Percentiles rank a stretch among this genome's conserved stretches.
Evolutionary conservation across 129 eudicot species (phyloP).

Genomic region (Tanacetum coccineum): DNA sequence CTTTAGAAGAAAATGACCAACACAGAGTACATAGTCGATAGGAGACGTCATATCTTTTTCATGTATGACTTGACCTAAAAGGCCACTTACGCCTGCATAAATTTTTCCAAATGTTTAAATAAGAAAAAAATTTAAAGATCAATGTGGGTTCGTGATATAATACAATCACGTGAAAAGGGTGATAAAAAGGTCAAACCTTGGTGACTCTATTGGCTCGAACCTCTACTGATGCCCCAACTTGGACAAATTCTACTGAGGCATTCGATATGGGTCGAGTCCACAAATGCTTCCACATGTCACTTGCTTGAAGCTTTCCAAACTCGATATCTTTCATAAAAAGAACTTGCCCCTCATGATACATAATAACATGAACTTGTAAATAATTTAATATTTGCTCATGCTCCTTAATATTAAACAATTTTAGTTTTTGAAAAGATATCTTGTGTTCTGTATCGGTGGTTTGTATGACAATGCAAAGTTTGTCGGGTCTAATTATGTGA

Average conservation of each 20-base stretch:
- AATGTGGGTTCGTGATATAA: not conserved
- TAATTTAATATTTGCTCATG: too few relatives aligned
- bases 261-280: slow-evolving; percentile 95
- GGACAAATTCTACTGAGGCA: slow-evolving; percentile 89
- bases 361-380: too few relatives aligned
- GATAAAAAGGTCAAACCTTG: slow-evolving; percentile 47
- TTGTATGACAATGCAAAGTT: too few relatives aligned
- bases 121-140: not conserved
- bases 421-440: too few relatives aligned
- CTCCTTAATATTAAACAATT: too few relatives aligned
- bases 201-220: slow-evolving; percentile 87
- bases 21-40: slow-evolving; percentile 71
- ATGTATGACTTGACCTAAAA: slow-evolving; percentile 80
- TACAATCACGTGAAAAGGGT: not conserved
- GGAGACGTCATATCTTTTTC: slow-evolving; percentile 55
- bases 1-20: slow-evolving; percentile 87
- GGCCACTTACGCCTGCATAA: slow-evolving; percentile 59
- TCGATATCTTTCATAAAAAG: slow-evolving; percentile 43
- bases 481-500: too few relatives aligned
- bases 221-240: slow-evolving; percentile 90
- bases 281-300: slow-evolving; percentile 80
- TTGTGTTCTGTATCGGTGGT: too few relatives aligned
- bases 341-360: too few relatives aligned
- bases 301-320: slow-evolving; percentile 87
- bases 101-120: not conserved